Conservation (phyloP, 2,329 filamentous ascomycete species). For the Colletotrichum paranaense region DNA sequence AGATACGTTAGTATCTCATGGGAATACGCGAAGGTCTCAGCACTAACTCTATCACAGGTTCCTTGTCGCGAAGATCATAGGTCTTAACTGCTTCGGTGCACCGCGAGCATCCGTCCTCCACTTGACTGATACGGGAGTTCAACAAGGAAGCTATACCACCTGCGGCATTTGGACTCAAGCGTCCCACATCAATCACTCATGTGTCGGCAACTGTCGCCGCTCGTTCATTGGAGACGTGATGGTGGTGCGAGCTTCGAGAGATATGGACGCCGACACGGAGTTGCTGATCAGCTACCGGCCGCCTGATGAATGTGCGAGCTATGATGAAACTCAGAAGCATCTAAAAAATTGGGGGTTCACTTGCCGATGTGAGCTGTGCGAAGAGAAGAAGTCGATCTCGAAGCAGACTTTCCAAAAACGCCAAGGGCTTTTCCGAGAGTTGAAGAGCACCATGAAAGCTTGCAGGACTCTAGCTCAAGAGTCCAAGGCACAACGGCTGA, state of each 20-base stretch:
- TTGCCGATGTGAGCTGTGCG: constrained; percentile 55
- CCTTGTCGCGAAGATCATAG: constrained; percentile 54
- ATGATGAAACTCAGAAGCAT: constrained; percentile 45
- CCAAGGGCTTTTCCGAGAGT: background rate
- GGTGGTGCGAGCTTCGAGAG: constrained; percentile 57
- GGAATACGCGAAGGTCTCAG: background rate
- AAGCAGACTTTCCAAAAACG: constrained; percentile 33
- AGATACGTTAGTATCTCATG: constrained; percentile 50
- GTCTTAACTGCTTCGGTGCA: constrained; percentile 56
- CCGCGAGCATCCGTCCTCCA: constrained; percentile 32
- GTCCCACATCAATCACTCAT: constrained; percentile 65
- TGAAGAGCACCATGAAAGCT: background rate
- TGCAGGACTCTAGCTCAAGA: constrained; percentile 1
- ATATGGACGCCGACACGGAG: constrained; percentile 57
- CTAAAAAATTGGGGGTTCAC: constrained; percentile 52
- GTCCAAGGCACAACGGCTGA: constrained; percentile 23
- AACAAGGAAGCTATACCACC: constrained; percentile 36
- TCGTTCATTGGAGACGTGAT: constrained; percentile 66
- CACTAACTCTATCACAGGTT: constrained; percentile 48
- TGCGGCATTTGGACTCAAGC: constrained; percentile 60
- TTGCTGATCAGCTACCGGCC: constrained; percentile 53
- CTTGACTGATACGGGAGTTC: background rate
- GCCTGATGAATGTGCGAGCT: constrained; percentile 36
- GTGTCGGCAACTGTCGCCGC: constrained; percentile 56
- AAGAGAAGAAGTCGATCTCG: constrained; percentile 39